Evolutionary conservation across 2,329 filamentous ascomycete species (phyloP), one percentile per base, ranked within the genome.

Genomic region (Bipolaris cookei): DNA sequence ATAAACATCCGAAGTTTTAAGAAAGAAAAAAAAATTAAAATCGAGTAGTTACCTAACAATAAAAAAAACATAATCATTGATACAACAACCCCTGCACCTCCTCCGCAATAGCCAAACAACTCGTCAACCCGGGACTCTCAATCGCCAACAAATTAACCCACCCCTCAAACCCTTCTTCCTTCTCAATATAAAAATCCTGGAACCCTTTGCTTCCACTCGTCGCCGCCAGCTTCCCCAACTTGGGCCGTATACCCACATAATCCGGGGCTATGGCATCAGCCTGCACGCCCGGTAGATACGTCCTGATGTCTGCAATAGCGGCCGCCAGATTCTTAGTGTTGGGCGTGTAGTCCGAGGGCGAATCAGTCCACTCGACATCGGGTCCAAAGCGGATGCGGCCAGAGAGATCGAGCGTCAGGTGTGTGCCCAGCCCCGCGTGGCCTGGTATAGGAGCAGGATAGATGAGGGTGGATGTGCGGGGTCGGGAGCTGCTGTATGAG

Each of bases 91-190:
- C 73, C 64, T 85, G 78, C 8, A 97, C 92, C 80, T 85, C 84
- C 71, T 96, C 91, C 3, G 83, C 93, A 76, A 97, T 94, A 1
- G 92, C 92, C 78, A 98, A 78, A 66, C 84, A 87, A 74, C 91
- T 95, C 44, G 94, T 98, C 75, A 98, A 78, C 4, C 94, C 94
- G 0, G 94, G 94, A 76, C 91, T 96, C 81, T 98, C 94, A 66
- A 97, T 97, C 0, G 92, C 94, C 66, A 98, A 72, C 64, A 98
- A 74, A 79, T 97, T 97, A 7, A 98, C 84, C 84, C 94, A 97
- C 1, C 91, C 93, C 1, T 84, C 79, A 68, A 86, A 92, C 0
- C 90, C 92, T 1, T 91, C 84, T 76, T 97, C 93, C 66, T 84
- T 86, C 59, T 83, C 77, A 43, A 99, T 89, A 14, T 91, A 82